These are phyloP conservation scores for Teunomyces atbi DNA, from an alignment of 805 yeast species.

Conservation along the genomic window DNA sequence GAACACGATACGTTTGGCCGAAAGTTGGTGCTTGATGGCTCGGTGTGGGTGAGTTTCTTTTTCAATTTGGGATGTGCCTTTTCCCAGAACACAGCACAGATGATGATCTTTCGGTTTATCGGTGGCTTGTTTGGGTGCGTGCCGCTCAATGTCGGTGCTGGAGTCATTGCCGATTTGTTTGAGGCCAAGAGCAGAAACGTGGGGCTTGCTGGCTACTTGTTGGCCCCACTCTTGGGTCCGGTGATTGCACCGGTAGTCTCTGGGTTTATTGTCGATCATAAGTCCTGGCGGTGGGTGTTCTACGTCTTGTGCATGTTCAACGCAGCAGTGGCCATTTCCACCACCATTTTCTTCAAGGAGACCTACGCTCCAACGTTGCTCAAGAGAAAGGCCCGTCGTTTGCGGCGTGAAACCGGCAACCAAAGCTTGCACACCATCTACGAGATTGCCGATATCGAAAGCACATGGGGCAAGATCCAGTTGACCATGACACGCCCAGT, in stretches of 20 bases:
- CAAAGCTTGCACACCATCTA: constrained; percentile 55
- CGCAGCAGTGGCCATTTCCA: constrained; percentile 43
- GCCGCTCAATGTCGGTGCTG: constrained; percentile 68
- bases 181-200: constrained; percentile 48
- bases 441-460: constrained; percentile 54
- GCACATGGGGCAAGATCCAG: constrained; percentile 38
- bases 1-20: constrained; percentile 61
- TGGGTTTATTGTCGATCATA: constrained; percentile 52
- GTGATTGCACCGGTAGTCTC: constrained; percentile 59
- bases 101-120: constrained; percentile 57
- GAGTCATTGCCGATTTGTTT: constrained; percentile 63
- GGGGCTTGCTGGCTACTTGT: constrained; percentile 58
- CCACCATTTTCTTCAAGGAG: constrained; percentile 53
- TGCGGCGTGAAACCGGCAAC: constrained; percentile 57
- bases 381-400: constrained; percentile 41
- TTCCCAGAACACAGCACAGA: constrained; percentile 55
- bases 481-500: constrained; percentile 56
- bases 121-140: constrained; percentile 71
- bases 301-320: constrained; percentile 59
- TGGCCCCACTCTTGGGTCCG: constrained; percentile 70
- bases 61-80: constrained; percentile 64
- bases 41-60: constrained; percentile 47
- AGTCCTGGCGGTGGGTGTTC: constrained; percentile 68
- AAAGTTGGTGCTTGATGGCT: constrained; percentile 49
- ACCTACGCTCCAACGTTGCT: constrained; percentile 59